A percentile compares a stretch with the other conserved stretches of the same genome.
These are phyloP conservation scores for Penicillium hordei DNA, from an alignment of 2,329 filamentous ascomycete species.

Conservation along the genomic window DNA sequence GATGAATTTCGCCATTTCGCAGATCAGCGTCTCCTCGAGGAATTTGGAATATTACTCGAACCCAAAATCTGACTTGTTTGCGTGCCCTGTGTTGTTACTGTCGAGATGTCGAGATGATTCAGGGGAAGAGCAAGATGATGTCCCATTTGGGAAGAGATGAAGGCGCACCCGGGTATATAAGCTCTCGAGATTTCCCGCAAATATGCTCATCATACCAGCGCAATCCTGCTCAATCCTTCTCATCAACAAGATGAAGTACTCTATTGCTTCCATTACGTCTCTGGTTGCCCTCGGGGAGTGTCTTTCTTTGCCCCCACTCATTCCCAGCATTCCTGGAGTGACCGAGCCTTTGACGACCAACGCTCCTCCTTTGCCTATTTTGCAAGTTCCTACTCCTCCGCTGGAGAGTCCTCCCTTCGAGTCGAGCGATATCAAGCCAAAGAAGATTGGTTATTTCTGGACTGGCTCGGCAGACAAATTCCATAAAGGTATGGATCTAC, in stretches of 20 bases:
- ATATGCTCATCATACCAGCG: slow-evolving; percentile 16
- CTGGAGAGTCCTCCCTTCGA: slow-evolving; percentile 56
- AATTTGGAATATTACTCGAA: slow-evolving; percentile 2
- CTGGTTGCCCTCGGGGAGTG: slow-evolving; percentile 22
- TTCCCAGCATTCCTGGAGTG: slow-evolving; percentile 60
- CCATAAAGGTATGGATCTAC: slow-evolving; percentile 46
- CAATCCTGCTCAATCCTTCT: not conserved
- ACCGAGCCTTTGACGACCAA: slow-evolving; percentile 56
- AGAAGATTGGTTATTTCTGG: slow-evolving; percentile 68
- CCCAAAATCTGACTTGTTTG: slow-evolving; percentile 5
- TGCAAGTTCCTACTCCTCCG: slow-evolving; percentile 61
- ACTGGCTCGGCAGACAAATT: slow-evolving; percentile 60
- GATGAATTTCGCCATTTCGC: slow-evolving; percentile 13
- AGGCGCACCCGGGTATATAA: slow-evolving; percentile 15
- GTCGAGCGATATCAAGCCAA: slow-evolving; percentile 58
- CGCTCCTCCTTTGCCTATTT: slow-evolving; percentile 56
- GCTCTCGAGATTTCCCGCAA: slow-evolving; percentile 16
- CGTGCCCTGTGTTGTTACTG: slow-evolving; percentile 12
- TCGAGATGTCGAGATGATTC: not conserved
- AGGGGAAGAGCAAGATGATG: not conserved
- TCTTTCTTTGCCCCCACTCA: slow-evolving; percentile 53
- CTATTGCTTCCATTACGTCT: slow-evolving; percentile 16
- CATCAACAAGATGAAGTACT: slow-evolving; percentile 20
- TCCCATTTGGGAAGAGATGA: not conserved
- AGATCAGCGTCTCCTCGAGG: slow-evolving; percentile 14